Base-by-base conservation (phyloP, 768 basidiomycete species). In the Tubosaeta brunneosetosa region DNA sequence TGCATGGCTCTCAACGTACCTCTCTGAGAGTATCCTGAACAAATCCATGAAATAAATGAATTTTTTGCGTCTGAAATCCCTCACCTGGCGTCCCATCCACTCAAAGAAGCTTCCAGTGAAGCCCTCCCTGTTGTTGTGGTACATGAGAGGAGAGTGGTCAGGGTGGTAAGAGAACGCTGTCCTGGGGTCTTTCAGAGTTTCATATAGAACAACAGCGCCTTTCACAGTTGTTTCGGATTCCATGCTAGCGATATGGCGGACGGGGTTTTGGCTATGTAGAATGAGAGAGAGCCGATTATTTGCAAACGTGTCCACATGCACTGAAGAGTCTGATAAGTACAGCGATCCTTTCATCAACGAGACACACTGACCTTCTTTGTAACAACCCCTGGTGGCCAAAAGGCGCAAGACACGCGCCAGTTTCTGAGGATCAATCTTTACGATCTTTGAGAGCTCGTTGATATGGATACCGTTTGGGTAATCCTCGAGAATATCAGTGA, bases 251-350 rank as follows among this genome's bases (percentile, higher is more conserved):
- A 66, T 59, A 45, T 62, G 58, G 33, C 49, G 52, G 27, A 59
- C 56, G 26, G 66, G 55, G 27, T 68, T 60, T 22, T 61, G 44
- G 12, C 53, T 57, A 27, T 59, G 62, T 6, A 73, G 56, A 37
- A 60, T 58, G 8, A 66, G 40, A n/a, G 69, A 48, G 7, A 73
- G 57, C 0, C 69, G 68, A 43, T 66, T 73, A 56, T 73, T 73
- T 17, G 68, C 57, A 48, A 70, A 74, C 0, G 64, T 63, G 31
- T 70, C 59, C 5, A 49, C 52, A 14, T 61, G 52, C 26, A 73
- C 71, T 74, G 46, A 40, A 41, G 19, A 8, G 14, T 11, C 0
- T 10, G 31, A 27, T 51, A 11, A 49, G 43, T 16, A 19, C 9
- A 26, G 10, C 0, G 12, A 26, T 50, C 42, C 38, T 27, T 47